phyloP scores from a whole-genome alignment of 1,284 basidiomycete genomes.

The Microbotryum silenes-acaulis region DNA sequence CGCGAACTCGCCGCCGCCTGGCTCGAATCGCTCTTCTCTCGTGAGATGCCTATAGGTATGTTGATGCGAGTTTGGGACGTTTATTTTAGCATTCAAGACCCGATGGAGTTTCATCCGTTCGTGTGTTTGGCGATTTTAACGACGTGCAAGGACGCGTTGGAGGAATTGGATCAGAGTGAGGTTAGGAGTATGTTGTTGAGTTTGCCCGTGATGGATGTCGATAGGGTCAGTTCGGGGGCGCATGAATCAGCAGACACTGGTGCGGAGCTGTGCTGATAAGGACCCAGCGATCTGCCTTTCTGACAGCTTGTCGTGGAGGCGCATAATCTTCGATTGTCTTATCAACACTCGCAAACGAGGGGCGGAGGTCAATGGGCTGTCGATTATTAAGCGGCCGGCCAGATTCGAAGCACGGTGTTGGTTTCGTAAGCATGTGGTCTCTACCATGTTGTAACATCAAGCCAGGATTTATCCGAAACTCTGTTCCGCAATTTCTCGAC shows the following conservation, averaged over 20 bases:
- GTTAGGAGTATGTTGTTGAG: constrained; percentile 39
- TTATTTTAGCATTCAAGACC: constrained; percentile 39
- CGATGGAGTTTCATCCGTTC: constrained; percentile 40
- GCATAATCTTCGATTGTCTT: constrained; percentile 3
- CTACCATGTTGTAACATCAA: no score
- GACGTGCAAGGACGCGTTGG: constrained; percentile 39
- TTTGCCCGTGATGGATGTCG: constrained; percentile 38
- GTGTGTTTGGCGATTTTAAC: constrained; percentile 41
- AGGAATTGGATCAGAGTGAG: constrained; percentile 40
- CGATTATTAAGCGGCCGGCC: no score
- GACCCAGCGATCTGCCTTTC: background rate
- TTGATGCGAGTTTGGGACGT: constrained; percentile 37
- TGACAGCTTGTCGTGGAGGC: constrained; percentile 12
- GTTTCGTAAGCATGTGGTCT: no score
- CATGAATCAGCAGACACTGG: background rate
- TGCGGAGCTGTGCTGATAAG: background rate
- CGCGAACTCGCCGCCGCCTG: constrained; percentile 38
- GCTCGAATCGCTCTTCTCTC: constrained; percentile 38
- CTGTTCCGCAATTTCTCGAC: no score
- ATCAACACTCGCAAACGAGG: constrained; percentile 8
- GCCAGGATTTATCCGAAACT: no score
- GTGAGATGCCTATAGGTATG: constrained; percentile 38
- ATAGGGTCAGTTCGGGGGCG: constrained; percentile 28
- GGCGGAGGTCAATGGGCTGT: background rate
- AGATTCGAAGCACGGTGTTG: no score